Conservation (phyloP, 1,139 yeast genomes). For the Pichia sp. region DNA sequence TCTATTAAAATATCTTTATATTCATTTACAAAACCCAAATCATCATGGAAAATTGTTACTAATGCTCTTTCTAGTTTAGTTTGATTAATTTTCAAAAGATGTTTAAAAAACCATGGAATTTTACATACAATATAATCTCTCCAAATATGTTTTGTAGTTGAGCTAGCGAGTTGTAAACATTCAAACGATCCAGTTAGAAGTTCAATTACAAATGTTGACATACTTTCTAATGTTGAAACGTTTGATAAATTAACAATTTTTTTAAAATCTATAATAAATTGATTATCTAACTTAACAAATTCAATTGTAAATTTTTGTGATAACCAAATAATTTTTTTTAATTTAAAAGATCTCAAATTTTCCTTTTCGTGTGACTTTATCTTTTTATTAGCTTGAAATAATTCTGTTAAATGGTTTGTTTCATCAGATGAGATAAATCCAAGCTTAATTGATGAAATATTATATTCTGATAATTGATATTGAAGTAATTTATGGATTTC, state of each 20-base stretch:
- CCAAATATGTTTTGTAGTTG: slow-evolving; percentile 21
- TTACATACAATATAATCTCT: slow-evolving; percentile 22
- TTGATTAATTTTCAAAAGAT: slow-evolving; percentile 25
- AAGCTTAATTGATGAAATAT: slow-evolving; percentile 2
- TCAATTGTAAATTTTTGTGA: slow-evolving; percentile 24
- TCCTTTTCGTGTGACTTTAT: slow-evolving; percentile 7
- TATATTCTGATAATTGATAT: slow-evolving; percentile 5
- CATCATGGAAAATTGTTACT: not conserved
- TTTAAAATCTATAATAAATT: slow-evolving; percentile 24
- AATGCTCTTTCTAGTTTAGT: slow-evolving; percentile 19
- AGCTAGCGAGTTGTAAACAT: slow-evolving; percentile 20
- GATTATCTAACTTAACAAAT: slow-evolving; percentile 23
- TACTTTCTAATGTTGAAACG: slow-evolving; percentile 26
- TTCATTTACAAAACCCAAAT: slow-evolving; percentile 10
- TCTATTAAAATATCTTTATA: slow-evolving; percentile 14
- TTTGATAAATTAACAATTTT: slow-evolving; percentile 23
- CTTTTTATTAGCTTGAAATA: not conserved
- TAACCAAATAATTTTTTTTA: slow-evolving; percentile 29
- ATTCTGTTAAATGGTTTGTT: not conserved
- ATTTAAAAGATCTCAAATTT: slow-evolving; percentile 15
- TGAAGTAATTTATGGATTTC: not conserved
- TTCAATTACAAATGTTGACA: slow-evolving; percentile 25
- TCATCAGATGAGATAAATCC: slow-evolving; percentile 1
- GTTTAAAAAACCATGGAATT: slow-evolving; percentile 22
- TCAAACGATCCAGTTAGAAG: slow-evolving; percentile 23